Evolutionary conservation across 805 yeast species (phyloP).

Genomic region (Saturnispora ahearnii): DNA sequence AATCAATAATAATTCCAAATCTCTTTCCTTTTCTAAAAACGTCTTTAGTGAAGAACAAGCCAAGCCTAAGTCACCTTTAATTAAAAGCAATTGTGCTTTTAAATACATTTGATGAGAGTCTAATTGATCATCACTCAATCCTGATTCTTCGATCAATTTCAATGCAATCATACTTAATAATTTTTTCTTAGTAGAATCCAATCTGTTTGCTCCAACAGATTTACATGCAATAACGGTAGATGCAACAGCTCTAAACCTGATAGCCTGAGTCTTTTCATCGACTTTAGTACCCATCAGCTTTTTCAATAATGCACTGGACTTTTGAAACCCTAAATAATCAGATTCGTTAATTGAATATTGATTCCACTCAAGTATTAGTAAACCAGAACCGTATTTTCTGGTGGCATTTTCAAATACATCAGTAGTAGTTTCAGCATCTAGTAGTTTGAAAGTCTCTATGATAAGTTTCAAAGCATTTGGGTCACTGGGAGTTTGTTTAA

Average conservation of each 20-base stretch:
- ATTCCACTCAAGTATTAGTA: conserved; percentile 49
- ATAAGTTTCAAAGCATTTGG: conserved; percentile 42
- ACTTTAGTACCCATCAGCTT: conserved; percentile 17
- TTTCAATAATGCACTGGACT: conserved; percentile 39
- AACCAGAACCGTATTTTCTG: conserved; percentile 45
- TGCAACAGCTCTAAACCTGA: conserved; percentile 49
- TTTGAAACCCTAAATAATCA: conserved; percentile 46
- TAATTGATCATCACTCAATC: conserved; percentile 35
- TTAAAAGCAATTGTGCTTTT: conserved; percentile 40
- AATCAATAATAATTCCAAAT: conserved; percentile 55
- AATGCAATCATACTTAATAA: conserved; percentile 55
- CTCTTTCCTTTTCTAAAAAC: conserved; percentile 33
- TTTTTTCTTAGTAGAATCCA: conserved; percentile 36
- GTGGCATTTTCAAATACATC: conserved; percentile 50
- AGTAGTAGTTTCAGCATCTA: conserved; percentile 31
- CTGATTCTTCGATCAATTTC: conserved; percentile 37
- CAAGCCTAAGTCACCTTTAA: conserved; percentile 28
- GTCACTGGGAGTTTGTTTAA: conserved; percentile 42
- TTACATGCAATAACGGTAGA: conserved; percentile 35
- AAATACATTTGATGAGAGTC: conserved; percentile 62
- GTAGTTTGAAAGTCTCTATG: conserved; percentile 34
- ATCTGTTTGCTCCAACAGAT: conserved; percentile 24
- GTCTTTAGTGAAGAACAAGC: conserved; percentile 25
- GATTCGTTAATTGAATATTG: conserved; percentile 37
- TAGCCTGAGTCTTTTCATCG: conserved; percentile 26